These are phyloP conservation scores for Penicillium daleae DNA, from an alignment of 495 filamentous ascomycete genomes.

Conservation along the genomic window DNA sequence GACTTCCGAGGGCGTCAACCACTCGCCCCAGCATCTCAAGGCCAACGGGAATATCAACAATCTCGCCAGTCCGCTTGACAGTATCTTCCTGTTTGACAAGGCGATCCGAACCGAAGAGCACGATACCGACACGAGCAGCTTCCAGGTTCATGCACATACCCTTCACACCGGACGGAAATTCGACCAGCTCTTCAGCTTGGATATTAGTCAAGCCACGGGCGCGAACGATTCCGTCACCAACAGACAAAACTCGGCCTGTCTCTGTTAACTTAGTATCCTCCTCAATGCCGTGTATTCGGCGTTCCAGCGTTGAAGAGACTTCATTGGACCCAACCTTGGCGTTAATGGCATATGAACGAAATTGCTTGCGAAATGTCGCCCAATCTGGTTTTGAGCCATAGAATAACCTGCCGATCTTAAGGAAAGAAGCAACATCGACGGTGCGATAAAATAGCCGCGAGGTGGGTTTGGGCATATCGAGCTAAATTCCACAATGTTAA, in stretches of 20 bases:
- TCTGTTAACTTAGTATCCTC: conserved; percentile 95
- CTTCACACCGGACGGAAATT: conserved; percentile 99
- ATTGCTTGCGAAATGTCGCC: too few species aligned
- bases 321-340: conserved; percentile 93
- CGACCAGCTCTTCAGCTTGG: conserved; percentile 99
- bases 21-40: conserved; percentile 93
- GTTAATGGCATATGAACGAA: too few species aligned
- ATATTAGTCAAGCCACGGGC: conserved; percentile 85
- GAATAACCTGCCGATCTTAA: too few species aligned
- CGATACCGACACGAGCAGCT: conserved; percentile 99
- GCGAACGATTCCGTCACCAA: conserved; percentile 74
- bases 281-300: conserved; percentile 94
- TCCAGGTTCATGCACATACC: conserved; percentile 99
- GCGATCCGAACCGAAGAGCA: conserved; percentile 99
- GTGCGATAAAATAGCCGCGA: too few species aligned
- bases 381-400: too few species aligned
- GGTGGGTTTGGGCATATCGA: too few species aligned
- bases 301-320: conserved; percentile 98
- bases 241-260: conserved; percentile 97
- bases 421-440: too few species aligned
- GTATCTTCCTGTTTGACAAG: conserved; percentile 99
- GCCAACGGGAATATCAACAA: conserved; percentile 97
- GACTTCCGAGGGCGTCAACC: conserved; percentile 96
- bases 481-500: too few species aligned
- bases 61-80: conserved; percentile 98